Evolutionary conservation across 1,284 basidiomycete genomes (phyloP).

Genomic region (Ustilago xerochloae): DNA sequence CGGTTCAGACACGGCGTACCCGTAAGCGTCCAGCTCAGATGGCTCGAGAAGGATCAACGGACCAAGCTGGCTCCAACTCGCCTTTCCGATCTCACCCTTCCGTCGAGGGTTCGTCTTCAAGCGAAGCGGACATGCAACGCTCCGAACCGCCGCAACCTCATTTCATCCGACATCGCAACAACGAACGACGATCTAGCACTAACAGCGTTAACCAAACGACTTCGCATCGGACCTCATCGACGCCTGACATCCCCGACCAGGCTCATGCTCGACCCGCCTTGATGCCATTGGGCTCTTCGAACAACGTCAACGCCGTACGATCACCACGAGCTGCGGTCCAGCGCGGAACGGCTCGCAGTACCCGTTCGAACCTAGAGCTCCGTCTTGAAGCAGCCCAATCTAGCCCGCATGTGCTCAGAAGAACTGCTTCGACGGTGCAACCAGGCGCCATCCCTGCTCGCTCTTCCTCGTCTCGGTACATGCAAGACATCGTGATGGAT

Average conservation of each 20-base stretch:
- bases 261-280: conserved; percentile 18
- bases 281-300: conserved; percentile 10
- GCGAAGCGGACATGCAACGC: not conserved
- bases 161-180: not conserved
- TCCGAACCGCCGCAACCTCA: conserved; percentile 3
- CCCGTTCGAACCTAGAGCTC: conserved; percentile 5
- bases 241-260: conserved; percentile 18
- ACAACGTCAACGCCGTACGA: not conserved
- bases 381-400: not conserved
- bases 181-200: conserved; percentile 3
- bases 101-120: not conserved
- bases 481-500: not conserved
- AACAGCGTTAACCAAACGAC: not conserved
- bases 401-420: not conserved
- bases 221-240: not conserved
- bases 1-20: conserved; percentile 16
- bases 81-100: conserved; percentile 4
- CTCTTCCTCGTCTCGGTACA: conserved; percentile 12
- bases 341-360: conserved; percentile 18
- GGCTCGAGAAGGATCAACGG: conserved; percentile 13
- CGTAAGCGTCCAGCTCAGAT: conserved; percentile 33
- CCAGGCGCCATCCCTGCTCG: not conserved
- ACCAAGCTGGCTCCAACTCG: conserved; percentile 1
- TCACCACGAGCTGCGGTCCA: not conserved
- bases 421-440: conserved; percentile 1